Conservation (phyloP, 352 stramenopile genomes). For the Elongisporangium anandrum region DNA sequence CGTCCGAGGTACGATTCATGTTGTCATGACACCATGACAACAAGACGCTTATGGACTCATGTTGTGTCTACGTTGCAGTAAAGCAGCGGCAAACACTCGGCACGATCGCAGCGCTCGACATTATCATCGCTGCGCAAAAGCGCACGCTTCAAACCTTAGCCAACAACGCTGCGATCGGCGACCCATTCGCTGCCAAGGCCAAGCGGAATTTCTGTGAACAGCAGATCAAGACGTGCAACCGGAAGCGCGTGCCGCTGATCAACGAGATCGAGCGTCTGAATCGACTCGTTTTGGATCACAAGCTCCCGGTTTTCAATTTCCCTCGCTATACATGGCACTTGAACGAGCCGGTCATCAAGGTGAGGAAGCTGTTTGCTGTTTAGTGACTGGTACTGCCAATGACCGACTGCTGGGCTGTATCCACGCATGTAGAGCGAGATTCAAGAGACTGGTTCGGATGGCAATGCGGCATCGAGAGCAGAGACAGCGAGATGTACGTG, state of each 20-base stretch:
- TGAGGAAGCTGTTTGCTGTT: constrained; percentile 13
- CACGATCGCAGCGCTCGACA: constrained; percentile 17
- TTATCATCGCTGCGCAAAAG: constrained; percentile 26
- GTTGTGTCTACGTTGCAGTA: constrained; percentile 5
- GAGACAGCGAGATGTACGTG: background rate
- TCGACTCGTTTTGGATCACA: constrained; percentile 22
- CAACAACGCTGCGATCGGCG: constrained; percentile 5
- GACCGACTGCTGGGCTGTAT: too few species aligned
- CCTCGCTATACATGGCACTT: constrained; percentile 33
- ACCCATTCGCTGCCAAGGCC: constrained; percentile 8
- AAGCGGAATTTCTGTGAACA: constrained; percentile 33
- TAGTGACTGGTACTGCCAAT: too few species aligned
- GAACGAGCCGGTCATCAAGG: constrained; percentile 18
- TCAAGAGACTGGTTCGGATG: background rate
- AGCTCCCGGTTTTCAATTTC: constrained; percentile 30
- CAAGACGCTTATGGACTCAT: background rate
- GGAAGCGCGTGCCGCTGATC: constrained; percentile 14
- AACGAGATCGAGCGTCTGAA: constrained; percentile 26
- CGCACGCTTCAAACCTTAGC: constrained; percentile 12
- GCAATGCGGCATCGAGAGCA: background rate
- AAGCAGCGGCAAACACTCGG: constrained; percentile 23
- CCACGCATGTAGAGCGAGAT: background rate
- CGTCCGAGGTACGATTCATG: constrained; percentile 13
- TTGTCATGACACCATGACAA: too few species aligned
- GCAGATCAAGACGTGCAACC: constrained; percentile 20